Conservation (phyloP, 306 rosid genomes). For the Boehmeria nivea region DNA sequence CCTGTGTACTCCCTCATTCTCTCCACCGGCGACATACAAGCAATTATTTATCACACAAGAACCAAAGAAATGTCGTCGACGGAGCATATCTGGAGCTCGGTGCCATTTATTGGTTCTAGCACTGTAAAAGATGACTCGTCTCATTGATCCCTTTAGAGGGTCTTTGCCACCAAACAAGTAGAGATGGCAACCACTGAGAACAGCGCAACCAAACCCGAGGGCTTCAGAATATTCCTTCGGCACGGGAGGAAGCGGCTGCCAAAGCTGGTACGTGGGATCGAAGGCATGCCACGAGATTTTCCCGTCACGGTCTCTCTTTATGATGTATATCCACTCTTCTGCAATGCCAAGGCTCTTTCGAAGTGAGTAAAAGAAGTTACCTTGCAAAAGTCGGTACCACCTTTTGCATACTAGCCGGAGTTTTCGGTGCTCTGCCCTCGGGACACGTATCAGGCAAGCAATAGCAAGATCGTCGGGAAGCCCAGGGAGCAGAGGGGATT, state of each 20-base stretch:
- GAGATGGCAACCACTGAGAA: constrained; percentile 77
- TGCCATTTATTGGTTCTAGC: constrained; percentile 92
- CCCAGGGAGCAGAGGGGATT: constrained; percentile 79
- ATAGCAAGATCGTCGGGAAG: constrained; percentile 90
- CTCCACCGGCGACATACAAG: constrained; percentile 84
- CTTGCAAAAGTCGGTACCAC: constrained; percentile 77
- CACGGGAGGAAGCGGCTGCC: constrained; percentile 91
- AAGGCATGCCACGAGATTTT: constrained; percentile 92
- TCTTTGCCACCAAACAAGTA: constrained; percentile 87
- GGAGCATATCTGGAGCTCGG: constrained; percentile 91
- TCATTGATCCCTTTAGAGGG: constrained; percentile 77
- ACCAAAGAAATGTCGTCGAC: constrained; percentile 77
- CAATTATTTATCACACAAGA: constrained; percentile 83
- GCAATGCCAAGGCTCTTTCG: constrained; percentile 65
- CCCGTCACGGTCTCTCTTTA: constrained; percentile 81
- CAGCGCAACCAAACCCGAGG: constrained; percentile 92
- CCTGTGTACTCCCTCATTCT: constrained; percentile 67
- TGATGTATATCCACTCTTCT: constrained; percentile 80
- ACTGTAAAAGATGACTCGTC: constrained; percentile 71
- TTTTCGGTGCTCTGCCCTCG: constrained; percentile 72
- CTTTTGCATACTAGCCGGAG: constrained; percentile 79
- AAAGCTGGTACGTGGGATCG: constrained; percentile 71
- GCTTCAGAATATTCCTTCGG: constrained; percentile 88
- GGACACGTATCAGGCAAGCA: constrained; percentile 80
- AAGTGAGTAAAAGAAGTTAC: constrained; percentile 76